Evolutionary conservation across 495 filamentous ascomycete species (phyloP), one percentile per base, ranked within the genome.

Genomic region (Xylaria scruposa): DNA sequence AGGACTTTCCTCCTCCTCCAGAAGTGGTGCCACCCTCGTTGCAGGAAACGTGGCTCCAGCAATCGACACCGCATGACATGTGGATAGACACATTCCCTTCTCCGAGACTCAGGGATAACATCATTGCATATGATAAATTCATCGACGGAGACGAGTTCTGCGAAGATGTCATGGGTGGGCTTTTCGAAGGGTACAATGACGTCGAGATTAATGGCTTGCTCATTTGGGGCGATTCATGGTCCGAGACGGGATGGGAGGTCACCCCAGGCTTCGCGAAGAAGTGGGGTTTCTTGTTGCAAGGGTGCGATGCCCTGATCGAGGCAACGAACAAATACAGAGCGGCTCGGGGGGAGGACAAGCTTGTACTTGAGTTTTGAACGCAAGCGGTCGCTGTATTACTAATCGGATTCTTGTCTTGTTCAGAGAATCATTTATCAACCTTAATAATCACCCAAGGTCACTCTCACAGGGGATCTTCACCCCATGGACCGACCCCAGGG

Each of bases 211-310:
- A 77, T 40, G 83, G 83, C 0, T 21, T 86, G 44, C 40, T 89
- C n/a, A 81, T 89, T 1, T 88, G 86, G 86, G 85, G 85, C 10
- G 83, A 87, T 46, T 84, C 86, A 0, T 83, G 83, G 79, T 79
- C 82, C 72, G 78, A 81, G 44, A 72, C 72, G 3, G 84, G 80
- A 40, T 89, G 86, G 86, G 86, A 88, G 73, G 73, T 88, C 19
- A 85, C 81, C 0, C 84, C 86, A 72, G 72, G 76, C 0, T 89
- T 89, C 73, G 60, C 84, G 33, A 80, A 79, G 67, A 86, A 86
- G 36, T 88, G 85, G 84, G 78, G 82, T 2, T 88, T 84, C 78
- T 72, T 88, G 24, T 72, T 89, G 10, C 75, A 81, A n/a, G 86
- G 85, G 24, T 88, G 86, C 79, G 76, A 79, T 7, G 80, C 83